These are phyloP conservation scores for Macadamia integrifolia DNA, from an alignment of 164 flowering plant genomes.

Conservation along the genomic window DNA sequence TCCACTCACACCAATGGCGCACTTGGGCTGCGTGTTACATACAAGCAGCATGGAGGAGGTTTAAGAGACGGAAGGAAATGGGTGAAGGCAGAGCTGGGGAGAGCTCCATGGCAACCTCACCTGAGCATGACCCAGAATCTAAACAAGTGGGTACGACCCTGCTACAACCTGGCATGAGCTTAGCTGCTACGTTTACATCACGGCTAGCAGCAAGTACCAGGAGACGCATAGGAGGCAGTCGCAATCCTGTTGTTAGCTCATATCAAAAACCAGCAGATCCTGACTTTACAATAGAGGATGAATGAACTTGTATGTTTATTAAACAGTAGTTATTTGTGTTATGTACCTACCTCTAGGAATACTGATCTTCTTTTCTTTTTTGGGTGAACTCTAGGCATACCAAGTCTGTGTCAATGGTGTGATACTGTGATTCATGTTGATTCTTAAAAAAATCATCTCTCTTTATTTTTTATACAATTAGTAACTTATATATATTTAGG, in stretches of 20 bases:
- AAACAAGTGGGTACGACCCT: neutral
- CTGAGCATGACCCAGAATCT: conserved; percentile 2
- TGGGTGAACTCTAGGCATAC: too few relatives aligned
- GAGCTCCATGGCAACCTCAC: conserved; percentile 12
- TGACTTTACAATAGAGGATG: conserved; percentile 55
- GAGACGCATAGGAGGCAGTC: conserved; percentile 23
- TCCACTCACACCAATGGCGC: conserved; percentile 92
- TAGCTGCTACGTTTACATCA: conserved; percentile 32
- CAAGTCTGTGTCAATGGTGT: too few relatives aligned
- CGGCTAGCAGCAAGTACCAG: conserved; percentile 36
- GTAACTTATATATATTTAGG: too few relatives aligned
- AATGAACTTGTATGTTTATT: too few relatives aligned
- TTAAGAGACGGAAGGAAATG: conserved; percentile 38
- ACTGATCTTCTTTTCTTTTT: too few relatives aligned
- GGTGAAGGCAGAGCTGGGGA: conserved; percentile 43
- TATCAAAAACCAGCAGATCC: conserved; percentile 71
- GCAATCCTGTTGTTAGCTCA: conserved; percentile 29
- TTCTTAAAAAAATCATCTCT: too few relatives aligned
- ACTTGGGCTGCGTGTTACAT: conserved; percentile 89
- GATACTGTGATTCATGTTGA: too few relatives aligned
- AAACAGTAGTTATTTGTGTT: too few relatives aligned
- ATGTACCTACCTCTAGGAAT: too few relatives aligned
- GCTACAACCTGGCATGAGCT: conserved; percentile 17
- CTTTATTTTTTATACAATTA: too few relatives aligned
- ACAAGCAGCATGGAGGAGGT: conserved; percentile 84